These are phyloP conservation scores for Sphaerulina musiva DNA, from an alignment of 2,329 filamentous ascomycete species.

Conservation along the genomic window DNA sequence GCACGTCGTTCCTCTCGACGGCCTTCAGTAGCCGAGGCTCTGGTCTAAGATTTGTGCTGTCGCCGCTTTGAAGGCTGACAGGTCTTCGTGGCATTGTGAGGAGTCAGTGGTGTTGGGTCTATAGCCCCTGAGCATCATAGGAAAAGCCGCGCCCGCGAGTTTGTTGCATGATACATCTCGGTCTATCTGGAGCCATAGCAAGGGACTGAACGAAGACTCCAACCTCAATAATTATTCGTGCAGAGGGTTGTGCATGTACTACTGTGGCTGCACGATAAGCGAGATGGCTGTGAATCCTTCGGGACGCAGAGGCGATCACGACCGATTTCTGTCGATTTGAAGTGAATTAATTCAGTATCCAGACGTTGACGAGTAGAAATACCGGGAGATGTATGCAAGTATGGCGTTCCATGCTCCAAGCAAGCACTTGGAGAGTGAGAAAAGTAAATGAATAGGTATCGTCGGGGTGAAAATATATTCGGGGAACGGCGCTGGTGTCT, in stretches of 20 bases:
- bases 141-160: neutral
- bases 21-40: constrained; percentile 40
- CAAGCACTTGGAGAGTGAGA: too few relatives aligned
- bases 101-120: constrained; percentile 1
- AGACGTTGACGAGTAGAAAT: too few relatives aligned
- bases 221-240: neutral
- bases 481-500: too few relatives aligned
- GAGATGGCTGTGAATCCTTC: neutral
- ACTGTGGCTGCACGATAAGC: constrained; percentile 14
- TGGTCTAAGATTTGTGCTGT: constrained; percentile 28
- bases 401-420: too few relatives aligned
- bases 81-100: constrained; percentile 14
- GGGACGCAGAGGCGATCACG: neutral
- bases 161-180: neutral
- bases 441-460: too few relatives aligned
- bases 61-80: constrained; percentile 16
- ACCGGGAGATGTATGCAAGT: too few relatives aligned
- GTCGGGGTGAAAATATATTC: too few relatives aligned
- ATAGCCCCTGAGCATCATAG: constrained; percentile 9
- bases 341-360: too few relatives aligned
- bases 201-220: neutral
- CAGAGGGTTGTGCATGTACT: constrained; percentile 1
- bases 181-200: too few relatives aligned
- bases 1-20: constrained; percentile 35
- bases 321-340: neutral